Evolutionary conservation across 805 yeast species (phyloP).

Genomic region (Cyberlindnera samutprakarnensis): DNA sequence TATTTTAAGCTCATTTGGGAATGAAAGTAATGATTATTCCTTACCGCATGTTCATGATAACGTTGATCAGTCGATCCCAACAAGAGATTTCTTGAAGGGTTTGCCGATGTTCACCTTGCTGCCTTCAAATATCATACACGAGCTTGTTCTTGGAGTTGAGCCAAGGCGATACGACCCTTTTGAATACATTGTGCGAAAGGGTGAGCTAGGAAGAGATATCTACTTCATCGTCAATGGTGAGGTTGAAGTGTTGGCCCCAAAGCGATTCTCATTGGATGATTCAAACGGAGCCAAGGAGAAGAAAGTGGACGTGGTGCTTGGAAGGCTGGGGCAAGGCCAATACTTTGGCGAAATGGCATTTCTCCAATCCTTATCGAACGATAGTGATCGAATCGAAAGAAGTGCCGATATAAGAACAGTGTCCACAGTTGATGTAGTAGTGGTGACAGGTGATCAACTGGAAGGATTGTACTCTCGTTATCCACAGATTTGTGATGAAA

Average conservation of each 20-base stretch:
- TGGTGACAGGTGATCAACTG: slow-evolving; percentile 48
- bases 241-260: slow-evolving; percentile 53
- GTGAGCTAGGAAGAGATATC: slow-evolving; percentile 54
- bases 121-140: slow-evolving; percentile 54
- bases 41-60: slow-evolving; percentile 25
- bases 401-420: slow-evolving; percentile 62
- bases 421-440: slow-evolving; percentile 50
- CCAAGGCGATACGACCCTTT: slow-evolving; percentile 45
- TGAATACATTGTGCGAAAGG: slow-evolving; percentile 53
- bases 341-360: slow-evolving; percentile 79
- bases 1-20: not conserved
- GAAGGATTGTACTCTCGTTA: slow-evolving; percentile 48
- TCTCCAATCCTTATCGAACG: slow-evolving; percentile 36
- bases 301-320: slow-evolving; percentile 36
- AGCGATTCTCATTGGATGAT: slow-evolving; percentile 19
- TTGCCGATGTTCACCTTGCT: slow-evolving; percentile 52
- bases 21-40: not conserved
- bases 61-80: slow-evolving; percentile 47
- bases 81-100: slow-evolving; percentile 49
- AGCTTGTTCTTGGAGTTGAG: slow-evolving; percentile 56
- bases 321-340: slow-evolving; percentile 53
- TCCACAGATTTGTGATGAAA: slow-evolving; percentile 52
- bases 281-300: slow-evolving; percentile 13
- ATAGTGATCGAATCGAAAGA: slow-evolving; percentile 26
- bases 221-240: slow-evolving; percentile 63